A percentile compares a stretch with the other conserved stretches of the same genome.
Evolutionary conservation across 202 grass and related monocot genomes (phyloP).

Genomic region (Schoenoplectus tabernaemontani): DNA sequence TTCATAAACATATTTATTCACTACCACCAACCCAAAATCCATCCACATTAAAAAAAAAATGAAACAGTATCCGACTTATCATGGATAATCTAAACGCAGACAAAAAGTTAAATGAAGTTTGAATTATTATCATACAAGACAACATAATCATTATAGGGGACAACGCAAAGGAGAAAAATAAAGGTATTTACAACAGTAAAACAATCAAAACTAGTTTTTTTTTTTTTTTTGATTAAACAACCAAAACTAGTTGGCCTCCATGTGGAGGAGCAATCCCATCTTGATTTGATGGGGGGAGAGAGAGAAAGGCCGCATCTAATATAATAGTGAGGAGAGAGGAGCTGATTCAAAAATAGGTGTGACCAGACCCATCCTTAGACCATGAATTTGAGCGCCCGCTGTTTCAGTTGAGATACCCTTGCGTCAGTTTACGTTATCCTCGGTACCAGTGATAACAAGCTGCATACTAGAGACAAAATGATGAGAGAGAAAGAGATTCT

Average conservation of each 20-base stretch:
- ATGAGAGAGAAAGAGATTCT: constrained; percentile 22
- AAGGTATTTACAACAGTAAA: constrained; percentile 22
- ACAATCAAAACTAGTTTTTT: not conserved
- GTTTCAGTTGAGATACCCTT: constrained; percentile 37
- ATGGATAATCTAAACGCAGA: not conserved
- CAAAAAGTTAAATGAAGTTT: not conserved
- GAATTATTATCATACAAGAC: constrained; percentile 7
- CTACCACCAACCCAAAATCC: not conserved
- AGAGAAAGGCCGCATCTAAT: not conserved
- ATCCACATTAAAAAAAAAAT: not conserved
- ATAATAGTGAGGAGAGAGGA: not conserved
- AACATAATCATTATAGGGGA: not conserved
- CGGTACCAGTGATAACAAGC: not conserved
- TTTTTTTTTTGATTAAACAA: too few species aligned
- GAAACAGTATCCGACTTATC: not conserved
- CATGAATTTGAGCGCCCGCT: constrained; percentile 31
- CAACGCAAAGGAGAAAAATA: constrained; percentile 7
- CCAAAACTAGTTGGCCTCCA: not conserved
- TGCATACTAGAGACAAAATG: not conserved
- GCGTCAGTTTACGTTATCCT: constrained; percentile 26
- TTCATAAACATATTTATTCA: not conserved
- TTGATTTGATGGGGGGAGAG: constrained; percentile 10
- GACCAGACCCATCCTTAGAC: not conserved
- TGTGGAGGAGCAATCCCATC: not conserved
- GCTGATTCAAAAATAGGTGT: constrained; percentile 5